Evolutionary conservation across 2,329 filamentous ascomycete species (phyloP).

Genomic region (Beauveria australis): DNA sequence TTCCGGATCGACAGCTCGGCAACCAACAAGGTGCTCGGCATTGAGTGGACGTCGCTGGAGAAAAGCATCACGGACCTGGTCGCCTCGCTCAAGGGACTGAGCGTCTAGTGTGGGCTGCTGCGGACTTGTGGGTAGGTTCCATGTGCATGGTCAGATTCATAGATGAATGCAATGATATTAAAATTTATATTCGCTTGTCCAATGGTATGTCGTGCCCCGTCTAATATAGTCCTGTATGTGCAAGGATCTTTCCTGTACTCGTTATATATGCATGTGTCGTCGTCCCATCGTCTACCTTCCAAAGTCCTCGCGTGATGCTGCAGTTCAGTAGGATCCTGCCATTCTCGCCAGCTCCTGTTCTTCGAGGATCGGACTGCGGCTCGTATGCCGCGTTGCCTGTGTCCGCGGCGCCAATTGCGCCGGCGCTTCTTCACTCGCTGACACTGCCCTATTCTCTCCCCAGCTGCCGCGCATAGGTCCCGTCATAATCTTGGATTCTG

Average conservation of each 20-base stretch:
- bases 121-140: too few relatives aligned
- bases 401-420: background rate
- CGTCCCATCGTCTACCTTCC: background rate
- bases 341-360: conserved; percentile 18
- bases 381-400: conserved; percentile 7
- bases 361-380: conserved; percentile 18
- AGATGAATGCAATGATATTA: background rate
- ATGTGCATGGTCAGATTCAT: background rate
- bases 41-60: conserved; percentile 55
- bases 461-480: conserved; percentile 10
- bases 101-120: conserved; percentile 13
- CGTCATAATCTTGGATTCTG: conserved; percentile 5
- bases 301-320: background rate
- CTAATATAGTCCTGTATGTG: conserved; percentile 3
- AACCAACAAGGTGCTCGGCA: conserved; percentile 51
- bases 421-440: conserved; percentile 18
- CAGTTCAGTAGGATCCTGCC: conserved; percentile 19
- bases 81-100: conserved; percentile 48
- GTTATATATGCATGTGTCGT: background rate
- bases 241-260: background rate
- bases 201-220: background rate
- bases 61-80: conserved; percentile 55
- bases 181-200: background rate
- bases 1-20: conserved; percentile 51
- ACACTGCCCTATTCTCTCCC: conserved; percentile 21